Conservation (phyloP, 1,139 yeast species). For the Saccharomycopsis phalli region DNA sequence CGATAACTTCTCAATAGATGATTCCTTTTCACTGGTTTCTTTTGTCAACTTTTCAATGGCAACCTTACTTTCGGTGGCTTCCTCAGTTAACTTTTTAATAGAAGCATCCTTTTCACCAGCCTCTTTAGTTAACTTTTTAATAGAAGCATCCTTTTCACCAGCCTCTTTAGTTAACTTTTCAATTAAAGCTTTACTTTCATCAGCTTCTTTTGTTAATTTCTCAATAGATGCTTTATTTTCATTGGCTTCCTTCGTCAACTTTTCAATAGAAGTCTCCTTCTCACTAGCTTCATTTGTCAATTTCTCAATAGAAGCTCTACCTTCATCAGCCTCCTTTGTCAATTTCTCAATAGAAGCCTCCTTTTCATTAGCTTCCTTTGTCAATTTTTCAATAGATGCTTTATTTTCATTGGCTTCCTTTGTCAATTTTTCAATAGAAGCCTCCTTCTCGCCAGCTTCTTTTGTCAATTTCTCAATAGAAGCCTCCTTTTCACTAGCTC, state of each 20-base stretch:
- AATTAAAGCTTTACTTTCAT: not conserved
- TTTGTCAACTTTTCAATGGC: not conserved
- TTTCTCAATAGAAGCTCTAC: not conserved
- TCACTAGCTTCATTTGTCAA: constrained; percentile 1
- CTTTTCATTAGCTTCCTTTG: not conserved
- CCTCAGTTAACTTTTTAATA: not conserved
- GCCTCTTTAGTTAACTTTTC: constrained; percentile 5
- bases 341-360: not conserved
- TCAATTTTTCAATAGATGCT: no score
- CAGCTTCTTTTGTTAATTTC: not conserved
- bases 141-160: constrained; percentile 3
- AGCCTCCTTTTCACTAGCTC: not conserved
- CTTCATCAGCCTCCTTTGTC: not conserved
- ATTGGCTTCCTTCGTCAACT: not conserved
- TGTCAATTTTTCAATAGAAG: no score
- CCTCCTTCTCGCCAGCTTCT: not conserved
- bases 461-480: not conserved
- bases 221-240: not conserved
- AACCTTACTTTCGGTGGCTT: no score
- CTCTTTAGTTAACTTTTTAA: not conserved
- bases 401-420: no score
- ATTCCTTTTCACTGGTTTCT: not conserved
- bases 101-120: not conserved
- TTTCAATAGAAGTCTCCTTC: constrained; percentile 5
- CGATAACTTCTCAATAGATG: not conserved